Evolutionary conservation across 192 early-diverging fungal genomes (phyloP), one percentile per base, ranked within the genome.

Genomic region (Podila epicladia): DNA sequence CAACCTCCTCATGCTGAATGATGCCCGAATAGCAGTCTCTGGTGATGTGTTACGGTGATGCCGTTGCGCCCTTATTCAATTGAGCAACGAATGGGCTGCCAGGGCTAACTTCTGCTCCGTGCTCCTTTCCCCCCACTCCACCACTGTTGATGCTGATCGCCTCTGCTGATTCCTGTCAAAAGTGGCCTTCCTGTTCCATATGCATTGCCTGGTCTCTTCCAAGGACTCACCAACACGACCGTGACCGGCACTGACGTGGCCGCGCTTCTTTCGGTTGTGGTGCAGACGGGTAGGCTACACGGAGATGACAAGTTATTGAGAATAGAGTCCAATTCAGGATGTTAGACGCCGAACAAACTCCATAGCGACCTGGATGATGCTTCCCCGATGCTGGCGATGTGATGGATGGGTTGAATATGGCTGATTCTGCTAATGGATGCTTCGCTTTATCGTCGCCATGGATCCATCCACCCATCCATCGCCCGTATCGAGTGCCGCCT

Each of bases 221-320:
- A 19, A 38, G 29, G n/a, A 90, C 86, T 86, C 85, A 85, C 91
- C 97, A 85, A 99, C 91, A 92, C 98, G 96, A 92, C 98, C 98
- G 93, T 99, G 97, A 91, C 98, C 98, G 90, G 96, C 96, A 73
- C 96, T 98, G 82, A 99, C 98, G 93, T 99, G 97, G 82, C 98
- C 98, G 84, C 98, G 93, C 93, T 93, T 92, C 93, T 99, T 99
- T 85, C 95, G 90, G 89, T 94, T 94, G 84, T 94, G 91, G 83
- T 89, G 85, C 70, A 95, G 85, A 88, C 92, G 89, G 88, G 95
- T 91, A 82, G 95, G 91, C 95, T 92, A 82, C 35, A 59, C 22
- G 9, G 19, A 12, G 2, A 31, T 37, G 35, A 55, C 28, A 50
- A 37, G 24, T 5, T 8, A 31, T 38, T n/a, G 32, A 24, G 50